Conservation (phyloP, 352 stramenopile genomes). For the Phytopythium mirpurense region DNA sequence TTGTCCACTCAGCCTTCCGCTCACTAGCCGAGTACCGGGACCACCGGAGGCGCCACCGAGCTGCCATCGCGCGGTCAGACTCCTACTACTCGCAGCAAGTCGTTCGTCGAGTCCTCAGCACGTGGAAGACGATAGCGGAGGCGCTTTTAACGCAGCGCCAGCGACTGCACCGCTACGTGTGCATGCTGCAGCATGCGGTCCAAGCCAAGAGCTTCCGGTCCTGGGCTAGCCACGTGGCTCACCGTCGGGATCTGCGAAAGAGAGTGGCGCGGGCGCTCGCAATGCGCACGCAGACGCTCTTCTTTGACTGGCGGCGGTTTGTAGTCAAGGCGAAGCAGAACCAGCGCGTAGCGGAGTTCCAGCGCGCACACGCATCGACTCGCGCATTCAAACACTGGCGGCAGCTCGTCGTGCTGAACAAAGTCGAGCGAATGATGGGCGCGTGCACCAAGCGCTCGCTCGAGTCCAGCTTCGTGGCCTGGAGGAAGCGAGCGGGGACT, state of each 20-base stretch:
- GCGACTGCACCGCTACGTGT: constrained; percentile 30
- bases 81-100: constrained; percentile 5
- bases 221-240: constrained; percentile 24
- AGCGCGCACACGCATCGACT: constrained; percentile 1
- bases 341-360: constrained; percentile 12
- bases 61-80: not conserved
- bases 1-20: constrained; percentile 18
- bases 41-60: constrained; percentile 9
- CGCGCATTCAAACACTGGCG: constrained; percentile 27
- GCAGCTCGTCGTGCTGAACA: constrained; percentile 35
- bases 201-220: constrained; percentile 32
- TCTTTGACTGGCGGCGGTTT: constrained; percentile 24
- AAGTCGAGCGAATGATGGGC: constrained; percentile 47
- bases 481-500: constrained; percentile 27
- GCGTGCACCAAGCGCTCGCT: constrained; percentile 16
- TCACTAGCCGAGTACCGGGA: constrained; percentile 5
- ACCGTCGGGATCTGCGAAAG: constrained; percentile 11
- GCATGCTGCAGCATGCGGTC: constrained; percentile 26
- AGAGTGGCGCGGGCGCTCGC: constrained; percentile 24
- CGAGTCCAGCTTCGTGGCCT: constrained; percentile 31
- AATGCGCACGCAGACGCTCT: constrained; percentile 19
- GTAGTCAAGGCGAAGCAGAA: constrained; percentile 10
- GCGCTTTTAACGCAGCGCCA: constrained; percentile 5
- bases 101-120: constrained; percentile 6
- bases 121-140: constrained; percentile 14